Percentiles rank a stretch among this genome's conserved stretches.
These are phyloP conservation scores for Venturia pyrina DNA, from an alignment of 2,329 filamentous ascomycete genomes.

Conservation along the genomic window DNA sequence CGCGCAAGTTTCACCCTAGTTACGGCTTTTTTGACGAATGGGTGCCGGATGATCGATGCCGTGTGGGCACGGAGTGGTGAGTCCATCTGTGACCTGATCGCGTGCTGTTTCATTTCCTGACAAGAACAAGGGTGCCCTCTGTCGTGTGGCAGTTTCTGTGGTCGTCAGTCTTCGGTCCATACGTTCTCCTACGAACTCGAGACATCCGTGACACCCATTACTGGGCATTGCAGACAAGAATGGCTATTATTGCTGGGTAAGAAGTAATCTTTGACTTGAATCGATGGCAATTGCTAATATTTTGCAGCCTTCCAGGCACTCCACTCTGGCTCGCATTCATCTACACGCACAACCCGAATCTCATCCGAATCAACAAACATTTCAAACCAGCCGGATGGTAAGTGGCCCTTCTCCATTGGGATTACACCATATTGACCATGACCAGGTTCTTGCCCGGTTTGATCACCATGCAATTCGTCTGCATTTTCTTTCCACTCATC, in stretches of 20 bases:
- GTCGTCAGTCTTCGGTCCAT: constrained; percentile 52
- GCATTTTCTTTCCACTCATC: constrained; percentile 46
- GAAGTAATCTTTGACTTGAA: neutral
- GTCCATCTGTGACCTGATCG: neutral
- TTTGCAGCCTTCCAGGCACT: constrained; percentile 47
- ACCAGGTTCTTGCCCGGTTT: constrained; percentile 46
- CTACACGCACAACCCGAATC: constrained; percentile 43
- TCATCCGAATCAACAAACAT: constrained; percentile 43
- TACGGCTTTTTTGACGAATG: constrained; percentile 46
- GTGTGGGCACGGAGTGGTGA: constrained; percentile 56
- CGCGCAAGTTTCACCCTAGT: constrained; percentile 50
- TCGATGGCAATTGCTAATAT: neutral
- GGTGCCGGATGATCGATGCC: constrained; percentile 32
- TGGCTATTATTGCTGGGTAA: constrained; percentile 36
- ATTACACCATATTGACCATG: neutral
- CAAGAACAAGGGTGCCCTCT: constrained; percentile 44
- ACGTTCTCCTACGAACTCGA: constrained; percentile 51
- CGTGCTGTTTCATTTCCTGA: neutral
- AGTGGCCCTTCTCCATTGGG: constrained; percentile 17
- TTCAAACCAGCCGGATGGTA: constrained; percentile 55
- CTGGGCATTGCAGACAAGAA: constrained; percentile 54
- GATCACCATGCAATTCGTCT: constrained; percentile 52
- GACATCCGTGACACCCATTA: constrained; percentile 54
- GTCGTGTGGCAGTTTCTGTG: constrained; percentile 56
- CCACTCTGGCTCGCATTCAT: constrained; percentile 54